These are phyloP conservation scores for Tolypocladium cylindrosporum DNA, from an alignment of 2,329 filamentous ascomycete genomes.

Conservation along the genomic window DNA sequence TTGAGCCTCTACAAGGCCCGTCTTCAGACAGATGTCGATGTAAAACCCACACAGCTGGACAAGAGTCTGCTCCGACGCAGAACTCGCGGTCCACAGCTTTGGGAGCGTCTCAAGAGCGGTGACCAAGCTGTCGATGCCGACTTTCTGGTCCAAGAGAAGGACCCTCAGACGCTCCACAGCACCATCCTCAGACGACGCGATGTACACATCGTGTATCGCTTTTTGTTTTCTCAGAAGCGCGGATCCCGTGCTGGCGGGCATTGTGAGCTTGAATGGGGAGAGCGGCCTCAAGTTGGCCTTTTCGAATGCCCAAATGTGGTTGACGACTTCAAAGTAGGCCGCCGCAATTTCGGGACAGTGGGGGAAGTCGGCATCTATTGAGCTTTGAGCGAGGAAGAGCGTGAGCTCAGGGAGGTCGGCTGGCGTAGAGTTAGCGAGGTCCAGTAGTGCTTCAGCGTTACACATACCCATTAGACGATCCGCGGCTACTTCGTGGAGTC, in stretches of 20 bases:
- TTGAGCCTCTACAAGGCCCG: conserved; percentile 33
- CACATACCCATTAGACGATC: conserved; percentile 32
- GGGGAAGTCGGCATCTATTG: conserved; percentile 11
- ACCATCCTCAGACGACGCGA: conserved; percentile 13
- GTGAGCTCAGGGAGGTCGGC: conserved; percentile 19
- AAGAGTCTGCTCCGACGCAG: conserved; percentile 13
- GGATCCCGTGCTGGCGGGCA: conserved; percentile 11
- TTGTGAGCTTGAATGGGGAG: conserved; percentile 10
- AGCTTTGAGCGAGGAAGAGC: conserved; percentile 16
- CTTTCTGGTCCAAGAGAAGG: conserved; percentile 17
- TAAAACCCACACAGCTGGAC: conserved; percentile 32
- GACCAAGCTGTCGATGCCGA: conserved; percentile 25
- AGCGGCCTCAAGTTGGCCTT: conserved; percentile 9
- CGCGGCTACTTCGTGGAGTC: conserved; percentile 35
- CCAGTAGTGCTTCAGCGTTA: not conserved
- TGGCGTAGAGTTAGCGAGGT: conserved; percentile 7
- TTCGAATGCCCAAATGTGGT: conserved; percentile 26
- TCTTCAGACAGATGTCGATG: conserved; percentile 26
- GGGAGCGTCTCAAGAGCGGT: conserved; percentile 23
- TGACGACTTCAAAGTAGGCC: conserved; percentile 35
- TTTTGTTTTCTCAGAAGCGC: conserved; percentile 31
- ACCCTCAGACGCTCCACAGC: conserved; percentile 12
- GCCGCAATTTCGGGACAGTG: conserved; percentile 32
- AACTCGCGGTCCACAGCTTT: conserved; percentile 18
- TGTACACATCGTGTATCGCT: conserved; percentile 25